Evolutionary conservation across 2,329 filamentous ascomycete genomes (phyloP).

Genomic region (Ophiostoma piceae): DNA sequence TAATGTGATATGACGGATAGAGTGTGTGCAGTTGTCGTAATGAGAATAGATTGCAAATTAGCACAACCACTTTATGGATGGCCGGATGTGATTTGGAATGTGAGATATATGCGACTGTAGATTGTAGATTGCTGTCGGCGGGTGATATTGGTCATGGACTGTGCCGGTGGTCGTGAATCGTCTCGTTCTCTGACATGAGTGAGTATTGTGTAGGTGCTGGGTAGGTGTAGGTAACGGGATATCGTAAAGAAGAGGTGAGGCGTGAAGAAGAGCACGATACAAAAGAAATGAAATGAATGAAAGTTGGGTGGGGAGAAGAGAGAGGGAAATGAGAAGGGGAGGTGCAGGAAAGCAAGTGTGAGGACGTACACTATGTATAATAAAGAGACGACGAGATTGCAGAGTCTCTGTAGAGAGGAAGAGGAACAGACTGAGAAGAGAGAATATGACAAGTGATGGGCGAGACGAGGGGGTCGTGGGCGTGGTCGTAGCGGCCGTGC

Average conservation of each 20-base stretch:
- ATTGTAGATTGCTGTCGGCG: background rate
- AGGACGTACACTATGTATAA: slow-evolving; percentile 20
- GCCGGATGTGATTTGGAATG: background rate
- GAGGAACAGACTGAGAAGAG: background rate
- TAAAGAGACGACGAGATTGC: background rate
- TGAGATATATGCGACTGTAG: background rate
- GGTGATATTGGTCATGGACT: background rate
- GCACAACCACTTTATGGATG: background rate
- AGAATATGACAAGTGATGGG: slow-evolving; percentile 12
- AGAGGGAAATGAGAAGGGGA: slow-evolving; percentile 16
- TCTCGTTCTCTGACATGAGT: background rate
- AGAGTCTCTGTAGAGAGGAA: background rate
- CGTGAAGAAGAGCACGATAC: background rate
- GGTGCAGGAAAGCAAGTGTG: slow-evolving; percentile 1
- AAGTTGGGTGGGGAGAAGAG: background rate
- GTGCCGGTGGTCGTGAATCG: background rate
- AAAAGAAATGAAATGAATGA: slow-evolving; percentile 5
- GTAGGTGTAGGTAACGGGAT: no score
- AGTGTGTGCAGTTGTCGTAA: background rate
- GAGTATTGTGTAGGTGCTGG: background rate
- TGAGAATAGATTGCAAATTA: background rate
- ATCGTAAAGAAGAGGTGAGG: background rate
- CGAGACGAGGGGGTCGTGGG: background rate
- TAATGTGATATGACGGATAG: background rate
- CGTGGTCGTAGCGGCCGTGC: slow-evolving; percentile 6